phyloP scores from a whole-genome alignment of 306 rosid genomes.

The Acacia confusa region DNA sequence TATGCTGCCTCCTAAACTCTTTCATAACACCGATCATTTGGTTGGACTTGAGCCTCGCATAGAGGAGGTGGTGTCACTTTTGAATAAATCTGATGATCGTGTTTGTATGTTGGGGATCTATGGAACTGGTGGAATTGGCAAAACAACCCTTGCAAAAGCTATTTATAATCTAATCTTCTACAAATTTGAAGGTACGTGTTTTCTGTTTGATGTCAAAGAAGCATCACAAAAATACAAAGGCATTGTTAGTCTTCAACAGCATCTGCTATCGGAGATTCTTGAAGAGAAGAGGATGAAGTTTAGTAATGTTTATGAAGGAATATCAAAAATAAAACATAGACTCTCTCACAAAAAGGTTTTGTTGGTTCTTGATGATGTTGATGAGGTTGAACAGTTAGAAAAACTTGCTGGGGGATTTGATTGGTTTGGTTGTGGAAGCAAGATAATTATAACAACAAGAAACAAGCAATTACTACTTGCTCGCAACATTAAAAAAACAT shows the following conservation, averaged over 20 bases:
- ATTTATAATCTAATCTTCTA: not conserved
- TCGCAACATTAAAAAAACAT: not conserved
- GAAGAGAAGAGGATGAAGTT: not conserved
- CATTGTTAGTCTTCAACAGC: not conserved
- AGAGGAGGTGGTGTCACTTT: not conserved
- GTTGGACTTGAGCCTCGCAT: not conserved
- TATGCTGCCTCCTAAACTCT: not conserved
- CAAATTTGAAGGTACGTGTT: not conserved
- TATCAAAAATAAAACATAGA: not conserved
- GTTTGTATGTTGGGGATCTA: not conserved
- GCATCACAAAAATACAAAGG: not conserved
- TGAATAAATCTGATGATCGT: not conserved
- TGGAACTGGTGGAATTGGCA: too few species aligned
- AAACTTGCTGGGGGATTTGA: not conserved
- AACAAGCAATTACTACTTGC: not conserved
- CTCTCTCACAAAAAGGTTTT: not conserved
- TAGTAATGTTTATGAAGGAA: not conserved
- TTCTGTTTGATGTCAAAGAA: not conserved
- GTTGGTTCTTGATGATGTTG: slow-evolving; percentile 14
- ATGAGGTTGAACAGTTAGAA: not conserved
- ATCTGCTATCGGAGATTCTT: not conserved
- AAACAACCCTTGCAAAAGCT: not conserved
- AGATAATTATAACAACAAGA: slow-evolving; percentile 4
- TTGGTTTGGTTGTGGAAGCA: too few species aligned
- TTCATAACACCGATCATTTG: not conserved